Evolutionary conservation across 495 filamentous ascomycete genomes (phyloP).

Genomic region (Geoglossum glabrum): DNA sequence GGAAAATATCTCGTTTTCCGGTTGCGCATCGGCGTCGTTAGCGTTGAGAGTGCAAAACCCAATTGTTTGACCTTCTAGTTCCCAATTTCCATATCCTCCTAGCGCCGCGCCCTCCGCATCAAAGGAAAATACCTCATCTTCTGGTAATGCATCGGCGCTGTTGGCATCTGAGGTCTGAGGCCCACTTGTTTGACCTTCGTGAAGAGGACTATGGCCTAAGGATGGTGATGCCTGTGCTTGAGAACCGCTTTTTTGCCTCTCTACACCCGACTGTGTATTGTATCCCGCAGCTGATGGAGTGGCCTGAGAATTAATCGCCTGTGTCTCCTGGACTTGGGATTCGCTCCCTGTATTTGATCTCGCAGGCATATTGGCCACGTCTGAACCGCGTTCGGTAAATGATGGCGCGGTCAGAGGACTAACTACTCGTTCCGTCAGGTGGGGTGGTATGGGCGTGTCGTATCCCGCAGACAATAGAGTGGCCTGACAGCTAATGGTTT

Average conservation of each 20-base stretch:
- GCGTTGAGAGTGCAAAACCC: no score
- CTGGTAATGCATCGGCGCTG: not conserved
- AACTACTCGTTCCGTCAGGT: not conserved
- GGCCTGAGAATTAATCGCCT: not conserved
- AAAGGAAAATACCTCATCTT: not conserved
- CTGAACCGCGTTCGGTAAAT: not conserved
- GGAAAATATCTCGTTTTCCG: no score
- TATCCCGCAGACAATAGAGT: no score
- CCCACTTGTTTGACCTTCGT: not conserved
- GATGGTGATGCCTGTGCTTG: not conserved
- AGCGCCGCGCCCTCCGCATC: not conserved
- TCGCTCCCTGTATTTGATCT: not conserved
- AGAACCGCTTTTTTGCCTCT: not conserved
- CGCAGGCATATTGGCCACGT: not conserved
- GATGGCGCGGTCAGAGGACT: not conserved
- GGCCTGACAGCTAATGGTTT: not conserved
- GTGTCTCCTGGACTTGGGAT: not conserved
- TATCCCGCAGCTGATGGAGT: not conserved
- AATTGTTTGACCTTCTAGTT: no score
- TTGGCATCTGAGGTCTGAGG: not conserved
- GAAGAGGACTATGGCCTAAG: not conserved
- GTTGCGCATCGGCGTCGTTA: no score
- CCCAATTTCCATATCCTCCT: not conserved
- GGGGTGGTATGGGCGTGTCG: not conserved
- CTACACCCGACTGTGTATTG: not conserved